These are phyloP conservation scores for Effrenium voratum DNA, from an alignment of 73 alveolate genomes.

Conservation along the genomic window DNA sequence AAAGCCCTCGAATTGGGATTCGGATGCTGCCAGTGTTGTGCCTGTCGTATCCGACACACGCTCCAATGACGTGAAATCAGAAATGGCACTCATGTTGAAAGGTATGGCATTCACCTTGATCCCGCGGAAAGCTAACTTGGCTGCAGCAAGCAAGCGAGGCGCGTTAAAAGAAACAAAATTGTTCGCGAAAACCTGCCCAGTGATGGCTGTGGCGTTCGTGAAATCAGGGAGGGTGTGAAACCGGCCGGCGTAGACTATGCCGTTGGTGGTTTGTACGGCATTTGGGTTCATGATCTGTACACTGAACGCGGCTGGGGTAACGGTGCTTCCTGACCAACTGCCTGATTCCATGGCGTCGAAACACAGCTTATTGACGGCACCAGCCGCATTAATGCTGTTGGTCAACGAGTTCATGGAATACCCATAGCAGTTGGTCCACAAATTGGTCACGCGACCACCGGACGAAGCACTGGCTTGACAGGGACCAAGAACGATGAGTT, in stretches of 20 bases:
- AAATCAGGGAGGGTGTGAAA: not conserved
- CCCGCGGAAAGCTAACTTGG: not conserved
- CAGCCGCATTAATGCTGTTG: not conserved
- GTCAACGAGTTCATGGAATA: not conserved
- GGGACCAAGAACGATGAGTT: not conserved
- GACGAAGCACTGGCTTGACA: not conserved
- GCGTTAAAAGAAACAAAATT: not conserved
- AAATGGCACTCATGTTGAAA: not conserved
- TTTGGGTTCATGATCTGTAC: conserved; percentile 28
- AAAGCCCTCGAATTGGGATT: not conserved
- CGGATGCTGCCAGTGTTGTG: not conserved
- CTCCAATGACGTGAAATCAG: not conserved
- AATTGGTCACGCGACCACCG: not conserved
- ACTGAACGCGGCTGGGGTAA: not conserved
- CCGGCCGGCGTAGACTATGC: not conserved
- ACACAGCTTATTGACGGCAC: not conserved
- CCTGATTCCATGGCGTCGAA: not conserved
- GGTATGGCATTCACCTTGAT: not conserved
- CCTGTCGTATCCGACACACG: not conserved
- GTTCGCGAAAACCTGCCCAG: not conserved
- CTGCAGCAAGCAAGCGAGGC: not conserved
- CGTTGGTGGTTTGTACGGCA: conserved; percentile 12
- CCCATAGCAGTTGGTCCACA: not conserved
- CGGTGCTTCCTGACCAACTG: conserved; percentile 75
- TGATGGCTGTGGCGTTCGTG: not conserved